These are phyloP conservation scores for Ascochyta pisi DNA, from an alignment of 2,329 filamentous ascomycete species.

Conservation along the genomic window DNA sequence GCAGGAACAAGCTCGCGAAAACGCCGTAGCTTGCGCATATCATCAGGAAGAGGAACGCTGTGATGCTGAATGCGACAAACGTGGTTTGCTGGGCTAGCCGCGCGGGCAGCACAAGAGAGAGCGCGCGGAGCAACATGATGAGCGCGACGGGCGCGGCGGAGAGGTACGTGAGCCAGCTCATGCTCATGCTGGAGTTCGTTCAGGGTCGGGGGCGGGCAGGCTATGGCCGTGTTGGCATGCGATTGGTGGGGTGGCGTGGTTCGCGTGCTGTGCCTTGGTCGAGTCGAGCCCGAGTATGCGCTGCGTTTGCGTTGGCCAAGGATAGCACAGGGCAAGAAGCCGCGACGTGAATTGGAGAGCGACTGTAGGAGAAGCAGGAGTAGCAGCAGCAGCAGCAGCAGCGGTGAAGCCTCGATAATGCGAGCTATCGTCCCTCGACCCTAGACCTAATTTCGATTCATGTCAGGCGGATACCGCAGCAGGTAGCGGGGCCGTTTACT, in stretches of 20 bases:
- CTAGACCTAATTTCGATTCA: neutral
- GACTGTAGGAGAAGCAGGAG: neutral
- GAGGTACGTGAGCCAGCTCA: constrained; percentile 44
- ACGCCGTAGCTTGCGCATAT: constrained; percentile 73
- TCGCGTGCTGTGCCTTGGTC: neutral
- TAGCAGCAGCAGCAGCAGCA: neutral
- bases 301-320: neutral
- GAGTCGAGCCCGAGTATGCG: neutral
- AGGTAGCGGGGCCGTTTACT: constrained; percentile 11
- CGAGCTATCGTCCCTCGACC: neutral
- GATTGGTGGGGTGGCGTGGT: constrained; percentile 12
- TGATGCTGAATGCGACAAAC: constrained; percentile 70
- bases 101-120: constrained; percentile 40
- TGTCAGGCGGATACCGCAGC: constrained; percentile 5
- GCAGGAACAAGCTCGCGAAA: constrained; percentile 73
- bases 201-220: constrained; percentile 8
- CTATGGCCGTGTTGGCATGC: constrained; percentile 12
- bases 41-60: constrained; percentile 48
- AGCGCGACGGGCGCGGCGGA: constrained; percentile 35
- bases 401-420: constrained; percentile 9
- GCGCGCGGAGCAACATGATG: constrained; percentile 38
- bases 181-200: constrained; percentile 38
- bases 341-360: neutral
- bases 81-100: constrained; percentile 49
- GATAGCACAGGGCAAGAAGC: neutral